Base-by-base conservation (phyloP, 306 rosid species). In the Betula pendula region DNA sequence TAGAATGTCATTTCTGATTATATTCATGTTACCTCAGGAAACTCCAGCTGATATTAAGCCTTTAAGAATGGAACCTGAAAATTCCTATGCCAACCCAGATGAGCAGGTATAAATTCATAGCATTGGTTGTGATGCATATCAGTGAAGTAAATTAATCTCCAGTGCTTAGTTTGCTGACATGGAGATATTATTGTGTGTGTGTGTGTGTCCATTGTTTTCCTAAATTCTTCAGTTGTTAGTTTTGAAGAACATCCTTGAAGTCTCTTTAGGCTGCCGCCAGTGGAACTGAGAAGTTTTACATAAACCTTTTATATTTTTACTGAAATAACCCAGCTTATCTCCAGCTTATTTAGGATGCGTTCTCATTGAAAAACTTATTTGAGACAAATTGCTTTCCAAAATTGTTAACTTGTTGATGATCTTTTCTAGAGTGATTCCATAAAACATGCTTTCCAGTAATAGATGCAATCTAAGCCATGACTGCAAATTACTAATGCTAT, bases 11-110 rank as follows among this genome's bases (percentile, higher is more conserved):
- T 70, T 35, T 71, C 79, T 81, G 80, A 82, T 53, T 29, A 27
- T 79, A 11, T 73, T 15, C 8, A 33, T 52, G 49, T 86, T 81
- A 53, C 73, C 52, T 29, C 42, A 88, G 93, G 92, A 88, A 83
- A 70, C 86, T 82, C 79, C 86, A 74, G 83, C 84, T 71, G 91
- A 88, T 75, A 51, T 83, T 50, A 88, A 85, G 81, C 87, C 91
- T 87, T 85, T 73, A 60, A 77, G 69, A 44, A 58, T 82, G 62
- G 88, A 84, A 75, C 81, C 85, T 53, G 87, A 85, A 49, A 82
- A 79, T 82, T 74, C 70, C 48, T 75, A 71, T 72, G 76, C 81
- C 16, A 78, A 24, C 22, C 83, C 59, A 29, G 84, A 81, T 73
- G 75, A 79, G 20, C 83, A 45, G 85, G 92, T 87, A 75, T 63